These are phyloP conservation scores for Coniochaeta ligniaria DNA, from an alignment of 2,329 filamentous ascomycete species.

Conservation along the genomic window DNA sequence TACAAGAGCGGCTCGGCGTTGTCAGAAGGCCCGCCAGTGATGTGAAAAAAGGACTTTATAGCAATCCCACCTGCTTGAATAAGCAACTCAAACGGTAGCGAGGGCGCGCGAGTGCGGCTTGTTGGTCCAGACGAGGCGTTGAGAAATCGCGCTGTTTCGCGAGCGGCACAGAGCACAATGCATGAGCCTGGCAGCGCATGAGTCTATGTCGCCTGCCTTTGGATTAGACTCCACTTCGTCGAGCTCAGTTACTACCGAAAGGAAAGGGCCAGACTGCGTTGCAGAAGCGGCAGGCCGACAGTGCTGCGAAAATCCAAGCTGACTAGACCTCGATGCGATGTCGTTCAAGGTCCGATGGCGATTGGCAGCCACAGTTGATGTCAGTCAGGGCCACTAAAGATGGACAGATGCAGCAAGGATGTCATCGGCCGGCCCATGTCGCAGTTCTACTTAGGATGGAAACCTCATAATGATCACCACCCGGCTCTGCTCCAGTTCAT, in stretches of 20 bases:
- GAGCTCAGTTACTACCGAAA: background rate
- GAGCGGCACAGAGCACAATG: background rate
- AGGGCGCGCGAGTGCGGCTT: background rate
- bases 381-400: background rate
- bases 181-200: background rate
- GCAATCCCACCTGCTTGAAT: background rate
- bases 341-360: background rate
- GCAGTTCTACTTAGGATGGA: background rate
- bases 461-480: background rate
- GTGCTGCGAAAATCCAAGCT: background rate
- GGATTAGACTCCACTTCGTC: background rate
- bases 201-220: too few relatives aligned
- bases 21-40: background rate
- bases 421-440: background rate
- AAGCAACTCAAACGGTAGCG: background rate
- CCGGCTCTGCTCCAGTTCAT: background rate
- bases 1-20: background rate
- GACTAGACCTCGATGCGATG: background rate
- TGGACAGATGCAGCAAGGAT: background rate
- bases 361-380: background rate
- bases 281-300: background rate
- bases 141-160: background rate
- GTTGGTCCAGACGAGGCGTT: background rate
- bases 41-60: background rate
- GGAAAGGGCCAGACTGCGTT: background rate